These are phyloP conservation scores for Phytophthora multivora DNA, from an alignment of 352 stramenopile species.

Conservation along the genomic window DNA sequence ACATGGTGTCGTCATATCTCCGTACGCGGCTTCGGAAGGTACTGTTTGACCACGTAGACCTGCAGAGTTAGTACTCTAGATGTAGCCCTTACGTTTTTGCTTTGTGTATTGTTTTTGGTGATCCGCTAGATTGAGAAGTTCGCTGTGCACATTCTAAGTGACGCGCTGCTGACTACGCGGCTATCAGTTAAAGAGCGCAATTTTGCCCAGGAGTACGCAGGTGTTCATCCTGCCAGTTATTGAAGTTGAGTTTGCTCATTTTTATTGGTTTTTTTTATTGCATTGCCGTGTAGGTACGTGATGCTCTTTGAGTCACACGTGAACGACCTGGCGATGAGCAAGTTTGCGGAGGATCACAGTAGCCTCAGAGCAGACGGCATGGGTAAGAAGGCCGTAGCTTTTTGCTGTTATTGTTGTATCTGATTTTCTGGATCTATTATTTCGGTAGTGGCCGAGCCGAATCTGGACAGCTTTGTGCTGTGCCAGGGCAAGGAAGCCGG, in stretches of 20 bases:
- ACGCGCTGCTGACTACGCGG: constrained; percentile 49
- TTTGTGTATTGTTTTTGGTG: not conserved
- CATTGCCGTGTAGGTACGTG: constrained; percentile 42
- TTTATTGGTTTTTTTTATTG: not conserved
- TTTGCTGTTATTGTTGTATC: not conserved
- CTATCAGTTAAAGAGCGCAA: constrained; percentile 75
- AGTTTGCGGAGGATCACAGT: constrained; percentile 69
- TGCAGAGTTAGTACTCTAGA: not conserved
- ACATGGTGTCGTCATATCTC: constrained; percentile 85
- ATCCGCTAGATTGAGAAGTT: constrained; percentile 74
- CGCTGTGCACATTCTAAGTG: constrained; percentile 60
- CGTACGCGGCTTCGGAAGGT: constrained; percentile 79
- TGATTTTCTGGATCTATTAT: constrained; percentile 5
- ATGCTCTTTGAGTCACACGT: constrained; percentile 77
- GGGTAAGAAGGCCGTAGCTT: constrained; percentile 40
- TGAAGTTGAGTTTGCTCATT: not conserved
- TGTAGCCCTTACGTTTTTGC: not conserved
- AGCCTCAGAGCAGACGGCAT: constrained; percentile 66
- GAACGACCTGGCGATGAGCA: constrained; percentile 62
- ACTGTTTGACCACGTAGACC: not conserved
- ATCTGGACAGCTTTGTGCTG: constrained; percentile 85
- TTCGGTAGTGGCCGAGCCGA: constrained; percentile 61
- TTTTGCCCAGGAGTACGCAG: constrained; percentile 75
- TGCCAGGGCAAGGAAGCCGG: constrained; percentile 66
- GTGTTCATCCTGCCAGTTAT: not conserved